Evolutionary conservation across 2,329 filamentous ascomycete genomes (phyloP), one percentile per base, ranked within the genome.

Genomic region (Metarhizium humberi): DNA sequence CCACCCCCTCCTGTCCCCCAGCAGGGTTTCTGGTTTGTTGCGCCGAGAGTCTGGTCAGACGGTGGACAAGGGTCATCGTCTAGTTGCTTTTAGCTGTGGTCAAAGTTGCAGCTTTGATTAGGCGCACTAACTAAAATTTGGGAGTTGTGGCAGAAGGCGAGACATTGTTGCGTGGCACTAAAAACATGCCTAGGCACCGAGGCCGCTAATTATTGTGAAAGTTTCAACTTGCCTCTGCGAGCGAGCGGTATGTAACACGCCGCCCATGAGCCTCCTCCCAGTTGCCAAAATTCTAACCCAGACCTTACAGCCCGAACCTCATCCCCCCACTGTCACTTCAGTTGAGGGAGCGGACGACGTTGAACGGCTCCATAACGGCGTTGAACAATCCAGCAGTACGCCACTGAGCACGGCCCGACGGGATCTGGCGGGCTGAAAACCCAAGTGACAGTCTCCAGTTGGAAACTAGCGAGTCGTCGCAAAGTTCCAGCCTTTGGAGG

Each of bases 371-470:
- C 30, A 25, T 25, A 25, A 25, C 25, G 25, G 25, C 25, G 25
- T 36, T 30, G 51, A 29, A 13, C 43, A 48, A 47, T 45, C 29
- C 38, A 46, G 42, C 42, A 14, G 14, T 43, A 14, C 40, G 42
- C 42, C 42, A 45, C 20, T 45, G n/a, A 20, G 18, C 20, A 50
- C 54, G 36, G 54, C 36, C 50, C 46, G 46, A 56, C 51, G 50
- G 54, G 34, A 50, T 45, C 36, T 25, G 32, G 30, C 18, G 45
- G 52, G 52, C 42, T 46, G 25, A n/a, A 25, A 53, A 18, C 45
- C 52, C 52, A 53, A 53, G 30, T 25, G 18, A 2, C 36, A 4
- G 38, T 34, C 45, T 52, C n/a, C 3, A 32, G 6, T 52, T n/a
- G 29, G 20, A 55, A 52, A 52, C 30, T 43, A 55, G 6, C 50